Evolutionary conservation across 2,329 filamentous ascomycete genomes (phyloP).

Genomic region (Calonectria montana): DNA sequence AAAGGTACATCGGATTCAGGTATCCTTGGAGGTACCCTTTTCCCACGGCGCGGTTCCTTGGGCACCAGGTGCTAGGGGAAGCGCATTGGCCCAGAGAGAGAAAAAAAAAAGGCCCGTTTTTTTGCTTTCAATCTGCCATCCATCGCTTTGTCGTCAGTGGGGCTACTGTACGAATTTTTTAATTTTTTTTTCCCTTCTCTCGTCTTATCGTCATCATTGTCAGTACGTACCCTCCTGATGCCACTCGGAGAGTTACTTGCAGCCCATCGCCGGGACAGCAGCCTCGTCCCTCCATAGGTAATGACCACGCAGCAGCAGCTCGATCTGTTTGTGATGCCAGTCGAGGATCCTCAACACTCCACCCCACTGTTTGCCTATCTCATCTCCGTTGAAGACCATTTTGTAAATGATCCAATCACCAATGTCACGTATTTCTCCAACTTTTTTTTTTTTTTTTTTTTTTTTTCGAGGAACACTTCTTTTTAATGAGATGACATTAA

Average conservation of each 20-base stretch:
- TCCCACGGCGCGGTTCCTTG: neutral
- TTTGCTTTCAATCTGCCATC: slow-evolving; percentile 1
- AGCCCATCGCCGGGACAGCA: slow-evolving; percentile 1
- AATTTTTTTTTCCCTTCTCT: neutral
- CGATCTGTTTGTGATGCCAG: neutral
- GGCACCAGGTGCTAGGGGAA: neutral
- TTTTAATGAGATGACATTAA: neutral
- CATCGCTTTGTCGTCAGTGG: slow-evolving; percentile 9
- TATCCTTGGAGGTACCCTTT: slow-evolving; percentile 2
- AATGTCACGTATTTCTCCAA: neutral
- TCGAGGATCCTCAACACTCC: neutral
- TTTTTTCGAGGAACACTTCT: neutral
- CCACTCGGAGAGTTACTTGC: slow-evolving; percentile 3
- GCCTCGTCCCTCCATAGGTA: neutral
- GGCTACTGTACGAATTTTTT: slow-evolving; percentile 5
- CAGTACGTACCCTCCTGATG: neutral
- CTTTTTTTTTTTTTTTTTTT: neutral
- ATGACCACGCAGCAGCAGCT: neutral
- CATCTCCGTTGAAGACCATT: neutral
- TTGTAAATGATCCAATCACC: neutral
- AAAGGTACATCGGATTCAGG: slow-evolving; percentile 14
- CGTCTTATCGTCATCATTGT: slow-evolving; percentile 1
- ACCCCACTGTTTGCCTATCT: neutral
- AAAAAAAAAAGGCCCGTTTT: slow-evolving; percentile 4
- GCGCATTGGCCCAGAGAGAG: neutral